phyloP scores from a whole-genome alignment of 1,284 basidiomycete genomes.

The Pseudozyma sp. region DNA sequence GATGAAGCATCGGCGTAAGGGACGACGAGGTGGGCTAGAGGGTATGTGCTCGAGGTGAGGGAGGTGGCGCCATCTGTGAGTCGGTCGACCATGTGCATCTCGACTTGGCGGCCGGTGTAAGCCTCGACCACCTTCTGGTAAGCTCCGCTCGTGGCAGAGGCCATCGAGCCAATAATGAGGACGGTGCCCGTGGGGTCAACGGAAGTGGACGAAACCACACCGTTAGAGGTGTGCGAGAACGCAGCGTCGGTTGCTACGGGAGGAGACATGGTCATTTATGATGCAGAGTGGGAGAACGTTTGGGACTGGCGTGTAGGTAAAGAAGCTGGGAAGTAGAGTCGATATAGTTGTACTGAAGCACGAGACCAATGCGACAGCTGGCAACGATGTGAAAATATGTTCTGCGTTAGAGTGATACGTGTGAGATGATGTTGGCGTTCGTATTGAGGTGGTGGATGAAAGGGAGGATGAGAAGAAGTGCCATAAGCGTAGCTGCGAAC shows the following conservation, averaged over 20 bases:
- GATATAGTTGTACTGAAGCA: too few species aligned
- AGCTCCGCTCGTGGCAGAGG: slow-evolving; percentile 54
- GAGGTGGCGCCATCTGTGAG: slow-evolving; percentile 60
- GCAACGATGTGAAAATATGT: too few species aligned
- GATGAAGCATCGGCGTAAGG: slow-evolving; percentile 49
- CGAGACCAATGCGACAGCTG: too few species aligned
- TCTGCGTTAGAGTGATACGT: too few species aligned
- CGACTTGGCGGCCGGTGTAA: slow-evolving; percentile 51
- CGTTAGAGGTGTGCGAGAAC: slow-evolving; percentile 41
- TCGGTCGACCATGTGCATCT: slow-evolving; percentile 68
- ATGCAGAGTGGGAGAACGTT: too few species aligned
- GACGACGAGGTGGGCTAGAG: slow-evolving; percentile 49
- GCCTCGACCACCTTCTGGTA: slow-evolving; percentile 62
- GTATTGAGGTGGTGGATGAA: too few species aligned
- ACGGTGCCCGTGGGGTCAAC: slow-evolving; percentile 43
- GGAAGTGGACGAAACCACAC: slow-evolving; percentile 41
- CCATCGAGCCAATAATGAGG: slow-evolving; percentile 64
- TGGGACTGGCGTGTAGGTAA: neutral
- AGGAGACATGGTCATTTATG: slow-evolving; percentile 28
- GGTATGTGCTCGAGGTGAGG: slow-evolving; percentile 45
- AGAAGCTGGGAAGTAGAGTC: neutral
- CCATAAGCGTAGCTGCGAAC: too few species aligned
- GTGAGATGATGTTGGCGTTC: too few species aligned
- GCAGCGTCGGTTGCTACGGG: slow-evolving; percentile 42
- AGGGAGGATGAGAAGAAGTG: too few species aligned